phyloP scores from a whole-genome alignment of 768 basidiomycete genomes.

The Favolaschia claudopus region DNA sequence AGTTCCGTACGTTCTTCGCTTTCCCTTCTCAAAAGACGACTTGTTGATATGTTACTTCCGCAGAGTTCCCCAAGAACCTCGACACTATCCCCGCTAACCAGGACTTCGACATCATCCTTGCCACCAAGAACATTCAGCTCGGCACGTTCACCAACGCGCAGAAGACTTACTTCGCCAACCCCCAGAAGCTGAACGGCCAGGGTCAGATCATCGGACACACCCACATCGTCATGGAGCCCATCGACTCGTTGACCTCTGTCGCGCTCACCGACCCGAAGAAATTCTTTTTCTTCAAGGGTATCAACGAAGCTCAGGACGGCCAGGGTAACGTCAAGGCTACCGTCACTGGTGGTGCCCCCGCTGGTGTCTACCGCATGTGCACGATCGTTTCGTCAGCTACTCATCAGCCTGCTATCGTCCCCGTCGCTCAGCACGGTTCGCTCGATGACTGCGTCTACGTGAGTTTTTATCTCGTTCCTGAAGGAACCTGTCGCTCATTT shows the following conservation, averaged over 20 bases:
- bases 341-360: slow-evolving; percentile 63
- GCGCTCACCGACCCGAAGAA: slow-evolving; percentile 54
- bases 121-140: slow-evolving; percentile 52
- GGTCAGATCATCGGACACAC: slow-evolving; percentile 66
- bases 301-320: slow-evolving; percentile 49
- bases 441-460: slow-evolving; percentile 70
- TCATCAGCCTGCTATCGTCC: slow-evolving; percentile 64
- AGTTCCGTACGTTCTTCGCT: slow-evolving; percentile 41
- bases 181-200: slow-evolving; percentile 57
- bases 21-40: neutral
- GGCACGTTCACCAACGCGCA: slow-evolving; percentile 66
- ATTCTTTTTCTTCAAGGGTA: slow-evolving; percentile 66
- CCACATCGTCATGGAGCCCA: slow-evolving; percentile 62
- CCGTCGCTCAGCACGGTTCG: slow-evolving; percentile 67
- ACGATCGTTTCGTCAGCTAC: slow-evolving; percentile 65
- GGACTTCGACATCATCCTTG: slow-evolving; percentile 60
- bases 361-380: slow-evolving; percentile 64
- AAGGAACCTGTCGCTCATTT: neutral
- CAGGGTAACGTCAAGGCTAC: slow-evolving; percentile 57
- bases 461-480: slow-evolving; percentile 33
- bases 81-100: slow-evolving; percentile 52
- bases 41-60: neutral
- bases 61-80: slow-evolving; percentile 48
- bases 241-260: slow-evolving; percentile 53
- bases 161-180: slow-evolving; percentile 62